Conservation (phyloP, 345 rosid species). For the Arabis hirsuta region DNA sequence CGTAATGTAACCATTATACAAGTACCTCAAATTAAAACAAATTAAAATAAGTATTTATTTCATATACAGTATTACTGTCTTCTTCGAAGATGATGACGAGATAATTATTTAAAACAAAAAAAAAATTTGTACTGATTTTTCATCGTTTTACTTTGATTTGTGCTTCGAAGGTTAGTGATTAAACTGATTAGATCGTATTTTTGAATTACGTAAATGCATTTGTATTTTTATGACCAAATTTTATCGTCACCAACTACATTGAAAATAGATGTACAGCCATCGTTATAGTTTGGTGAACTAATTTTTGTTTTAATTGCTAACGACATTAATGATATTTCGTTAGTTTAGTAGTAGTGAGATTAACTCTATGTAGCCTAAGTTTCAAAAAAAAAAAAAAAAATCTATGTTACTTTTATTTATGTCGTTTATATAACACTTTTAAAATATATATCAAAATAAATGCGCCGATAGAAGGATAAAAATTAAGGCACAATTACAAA, state of each 20-base stretch:
- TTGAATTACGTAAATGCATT: constrained; percentile 3
- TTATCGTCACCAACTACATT: constrained; percentile 24
- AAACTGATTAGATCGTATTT: neutral
- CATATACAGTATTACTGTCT: neutral
- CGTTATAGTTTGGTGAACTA: constrained; percentile 29
- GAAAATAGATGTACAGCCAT: constrained; percentile 5
- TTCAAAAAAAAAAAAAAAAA: no score
- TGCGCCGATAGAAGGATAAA: neutral
- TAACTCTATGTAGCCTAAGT: neutral
- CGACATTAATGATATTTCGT: neutral
- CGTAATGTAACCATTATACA: constrained; percentile 17
- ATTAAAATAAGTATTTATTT: neutral
- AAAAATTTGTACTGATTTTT: neutral
- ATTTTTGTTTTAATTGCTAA: constrained; percentile 10
- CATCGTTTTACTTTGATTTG: neutral
- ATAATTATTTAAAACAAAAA: neutral
- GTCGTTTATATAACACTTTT: neutral
- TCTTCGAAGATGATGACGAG: neutral
- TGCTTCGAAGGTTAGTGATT: neutral
- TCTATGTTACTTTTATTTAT: neutral
- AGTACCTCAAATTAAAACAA: neutral
- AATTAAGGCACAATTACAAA: neutral
- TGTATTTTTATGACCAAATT: neutral
- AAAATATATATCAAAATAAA: neutral
- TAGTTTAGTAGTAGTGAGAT: neutral